Conservation (phyloP, 768 basidiomycete genomes). For the Dictyophora rubrovolvata region DNA sequence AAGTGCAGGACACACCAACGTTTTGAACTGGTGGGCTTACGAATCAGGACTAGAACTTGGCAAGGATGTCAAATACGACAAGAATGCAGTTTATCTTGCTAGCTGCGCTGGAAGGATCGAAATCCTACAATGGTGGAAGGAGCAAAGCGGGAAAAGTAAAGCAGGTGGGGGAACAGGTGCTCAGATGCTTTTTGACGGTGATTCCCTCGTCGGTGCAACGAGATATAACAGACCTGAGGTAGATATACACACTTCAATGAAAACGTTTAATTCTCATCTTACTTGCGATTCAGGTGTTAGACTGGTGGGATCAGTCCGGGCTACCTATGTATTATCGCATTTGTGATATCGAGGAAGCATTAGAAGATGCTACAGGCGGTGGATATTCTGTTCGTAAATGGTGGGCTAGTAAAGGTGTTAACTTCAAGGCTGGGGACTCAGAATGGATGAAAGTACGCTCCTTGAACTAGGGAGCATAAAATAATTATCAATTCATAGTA, state of each 20-base stretch:
- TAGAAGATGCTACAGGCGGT: constrained; percentile 80
- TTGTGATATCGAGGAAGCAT: constrained; percentile 86
- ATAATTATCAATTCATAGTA: neutral
- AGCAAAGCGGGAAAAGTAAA: constrained; percentile 14
- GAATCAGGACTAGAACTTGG: constrained; percentile 57
- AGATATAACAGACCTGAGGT: constrained; percentile 73
- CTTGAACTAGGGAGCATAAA: constrained; percentile 37
- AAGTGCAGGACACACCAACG: constrained; percentile 62
- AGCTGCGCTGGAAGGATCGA: constrained; percentile 73
- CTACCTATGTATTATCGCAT: constrained; percentile 77
- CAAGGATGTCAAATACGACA: constrained; percentile 48
- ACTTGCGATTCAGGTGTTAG: constrained; percentile 26
- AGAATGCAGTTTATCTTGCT: constrained; percentile 65
- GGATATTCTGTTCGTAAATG: constrained; percentile 64
- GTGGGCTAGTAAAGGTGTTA: constrained; percentile 76
- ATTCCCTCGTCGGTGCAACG: constrained; percentile 71
- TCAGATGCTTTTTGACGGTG: constrained; percentile 70
- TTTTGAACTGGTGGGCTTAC: constrained; percentile 74
- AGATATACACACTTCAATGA: neutral
- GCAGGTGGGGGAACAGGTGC: constrained; percentile 39
- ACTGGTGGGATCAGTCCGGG: constrained; percentile 82
- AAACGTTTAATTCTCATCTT: neutral
- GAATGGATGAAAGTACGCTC: constrained; percentile 83
- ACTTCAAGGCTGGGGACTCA: constrained; percentile 75
- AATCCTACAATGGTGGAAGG: constrained; percentile 76